A percentile compares a stretch with the other conserved stretches of the same genome.
phyloP scores from a whole-genome alignment of 495 filamentous ascomycete genomes.

The Aspergillus leporis region DNA sequence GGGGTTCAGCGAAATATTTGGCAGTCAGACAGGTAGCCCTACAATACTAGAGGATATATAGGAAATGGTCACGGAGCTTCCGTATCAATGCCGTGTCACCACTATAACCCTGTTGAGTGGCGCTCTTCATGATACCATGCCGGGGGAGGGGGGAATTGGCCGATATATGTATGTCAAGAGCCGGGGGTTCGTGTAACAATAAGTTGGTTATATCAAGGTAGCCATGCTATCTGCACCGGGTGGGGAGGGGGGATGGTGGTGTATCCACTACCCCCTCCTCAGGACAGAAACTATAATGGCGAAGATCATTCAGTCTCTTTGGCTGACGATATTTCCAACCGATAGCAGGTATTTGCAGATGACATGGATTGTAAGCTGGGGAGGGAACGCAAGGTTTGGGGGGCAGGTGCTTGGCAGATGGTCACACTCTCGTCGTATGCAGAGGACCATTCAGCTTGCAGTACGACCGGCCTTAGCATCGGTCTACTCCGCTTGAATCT shows the following conservation, averaged over 20 bases:
- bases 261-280: not conserved
- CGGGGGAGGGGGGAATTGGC: not conserved
- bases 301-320: not conserved
- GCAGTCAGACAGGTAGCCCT: not conserved
- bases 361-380: not conserved
- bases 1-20: not conserved
- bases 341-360: not conserved
- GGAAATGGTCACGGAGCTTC: not conserved
- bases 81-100: not conserved
- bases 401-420: not conserved
- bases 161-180: not conserved
- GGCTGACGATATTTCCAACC: not conserved
- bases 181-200: not conserved
- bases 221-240: not conserved
- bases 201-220: not conserved
- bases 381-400: not conserved
- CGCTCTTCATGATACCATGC: not conserved
- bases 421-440: not conserved
- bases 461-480: not conserved
- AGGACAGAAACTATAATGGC: not conserved
- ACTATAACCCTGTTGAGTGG: not conserved
- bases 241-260: not conserved
- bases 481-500: not conserved
- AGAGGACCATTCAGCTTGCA: not conserved
- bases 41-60: not conserved